Evolutionary conservation across 495 filamentous ascomycete species (phyloP), one percentile per base, ranked within the genome.

Genomic region (Amorphotheca resinae): DNA sequence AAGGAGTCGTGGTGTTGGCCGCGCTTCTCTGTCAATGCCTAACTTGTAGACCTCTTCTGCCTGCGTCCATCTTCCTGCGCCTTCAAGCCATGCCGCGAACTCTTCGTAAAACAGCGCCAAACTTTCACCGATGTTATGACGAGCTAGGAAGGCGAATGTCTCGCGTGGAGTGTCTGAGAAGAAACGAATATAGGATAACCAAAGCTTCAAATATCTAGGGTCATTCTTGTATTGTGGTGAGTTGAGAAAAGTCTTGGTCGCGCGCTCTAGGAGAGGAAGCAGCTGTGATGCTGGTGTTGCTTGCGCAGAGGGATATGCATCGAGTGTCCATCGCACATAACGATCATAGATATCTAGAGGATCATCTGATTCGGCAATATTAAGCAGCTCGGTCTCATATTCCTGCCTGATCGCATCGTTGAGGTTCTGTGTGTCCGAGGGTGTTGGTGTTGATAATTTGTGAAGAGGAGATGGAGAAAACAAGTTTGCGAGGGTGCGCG

Each of bases 31-130:
- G 53, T 96, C 83, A 33, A 96, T 75, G 1, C 93, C 91, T 34
- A 93, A 66, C 47, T 75, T 74, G 50, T 91, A 98, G 1, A 98
- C 80, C 59, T 98, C 93, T 43, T 93, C 85, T 6, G 93, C 91
- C 58, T 96, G 91, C 6, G 70, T 72, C 85, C 89, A 95, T 38
- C 87, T 71, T 14, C 81, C 86, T 9, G 78, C 80, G 38, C 76
- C 69, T 64, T 98, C 91, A 15, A 98, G 62, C 83, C 88, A 93
- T 0, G 74, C 81, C 0, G 91, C 87, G 63, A 93, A 96, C 52
- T 96, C 93, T 55, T 98, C 91, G 60, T 98, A 96, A 55, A 87
- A 98, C n/a, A 95, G 63, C 0, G 91, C 91, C 8, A 98, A 67
- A 1, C 74, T 68, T 52, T 95, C 88, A 35, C 88, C 91, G 46